Evolutionary conservation across 371 early-diverging fungal genomes (phyloP).

Genomic region (Coemansia sp.): DNA sequence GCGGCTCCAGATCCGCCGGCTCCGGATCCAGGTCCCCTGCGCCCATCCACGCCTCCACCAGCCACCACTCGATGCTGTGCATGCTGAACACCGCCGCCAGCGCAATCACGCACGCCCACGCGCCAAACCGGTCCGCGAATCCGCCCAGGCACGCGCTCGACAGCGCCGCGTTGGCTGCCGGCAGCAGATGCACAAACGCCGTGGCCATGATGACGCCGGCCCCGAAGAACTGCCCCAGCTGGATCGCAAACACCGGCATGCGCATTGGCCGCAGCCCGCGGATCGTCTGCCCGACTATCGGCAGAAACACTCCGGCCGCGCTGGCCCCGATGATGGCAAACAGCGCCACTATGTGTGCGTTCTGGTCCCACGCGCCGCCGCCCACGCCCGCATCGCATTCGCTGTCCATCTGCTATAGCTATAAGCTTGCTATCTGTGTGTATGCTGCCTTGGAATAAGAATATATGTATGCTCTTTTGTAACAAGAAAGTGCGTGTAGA

Average conservation of each 20-base stretch:
- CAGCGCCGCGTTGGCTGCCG: constrained; percentile 53
- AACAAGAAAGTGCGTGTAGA: too few species aligned
- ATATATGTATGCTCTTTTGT: too few species aligned
- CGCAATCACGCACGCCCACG: constrained; percentile 57
- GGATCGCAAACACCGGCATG: constrained; percentile 30
- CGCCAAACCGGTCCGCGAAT: constrained; percentile 52
- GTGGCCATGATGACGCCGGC: constrained; percentile 76
- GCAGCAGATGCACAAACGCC: constrained; percentile 69
- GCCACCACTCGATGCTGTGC: constrained; percentile 57
- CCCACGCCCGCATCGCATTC: constrained; percentile 5
- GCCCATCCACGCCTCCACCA: constrained; percentile 44
- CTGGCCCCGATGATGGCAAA: constrained; percentile 57
- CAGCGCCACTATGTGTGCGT: constrained; percentile 58
- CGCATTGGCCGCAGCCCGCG: constrained; percentile 14
- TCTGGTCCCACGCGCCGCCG: constrained; percentile 28
- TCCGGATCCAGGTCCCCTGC: too few species aligned
- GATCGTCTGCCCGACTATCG: constrained; percentile 42
- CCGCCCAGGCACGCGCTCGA: constrained; percentile 51
- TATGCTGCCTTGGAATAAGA: too few species aligned
- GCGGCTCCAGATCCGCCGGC: constrained; percentile 22
- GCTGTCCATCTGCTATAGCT: too few species aligned
- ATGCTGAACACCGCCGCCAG: constrained; percentile 55
- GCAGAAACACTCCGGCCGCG: constrained; percentile 51
- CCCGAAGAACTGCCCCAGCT: constrained; percentile 61
- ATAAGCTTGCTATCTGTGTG: background rate